Conservation (phyloP, 2,329 filamentous ascomycete genomes). For the Nakataea oryzae region DNA sequence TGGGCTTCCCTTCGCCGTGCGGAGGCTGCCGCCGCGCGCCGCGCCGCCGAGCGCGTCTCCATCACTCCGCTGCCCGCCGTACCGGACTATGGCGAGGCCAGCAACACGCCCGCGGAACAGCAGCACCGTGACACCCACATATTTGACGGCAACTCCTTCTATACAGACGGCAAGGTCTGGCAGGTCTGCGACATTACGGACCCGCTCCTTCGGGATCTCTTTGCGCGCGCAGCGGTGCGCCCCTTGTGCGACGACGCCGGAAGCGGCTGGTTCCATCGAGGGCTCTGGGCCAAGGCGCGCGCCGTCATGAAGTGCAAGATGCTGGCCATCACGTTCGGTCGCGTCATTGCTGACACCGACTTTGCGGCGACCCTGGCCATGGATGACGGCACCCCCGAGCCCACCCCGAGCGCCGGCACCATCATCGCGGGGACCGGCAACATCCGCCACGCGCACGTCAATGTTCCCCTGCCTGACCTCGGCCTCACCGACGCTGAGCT, state of each 20-base stretch:
- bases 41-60: conserved; percentile 14
- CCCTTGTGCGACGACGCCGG: conserved; percentile 45
- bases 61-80: conserved; percentile 15
- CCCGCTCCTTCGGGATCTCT: conserved; percentile 55
- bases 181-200: conserved; percentile 90
- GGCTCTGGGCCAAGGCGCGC: conserved; percentile 73
- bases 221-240: conserved; percentile 52
- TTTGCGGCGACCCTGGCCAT: conserved; percentile 31
- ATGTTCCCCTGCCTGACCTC: conserved; percentile 26
- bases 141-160: conserved; percentile 70
- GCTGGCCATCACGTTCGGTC: conserved; percentile 49
- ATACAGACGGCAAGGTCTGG: conserved; percentile 80
- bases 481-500: conserved; percentile 25
- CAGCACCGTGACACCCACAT: conserved; percentile 46
- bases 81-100: conserved; percentile 1
- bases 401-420: conserved; percentile 9
- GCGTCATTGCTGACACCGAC: conserved; percentile 35
- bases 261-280: conserved; percentile 79
- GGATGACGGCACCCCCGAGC: conserved; percentile 20
- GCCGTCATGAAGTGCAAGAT: conserved; percentile 85
- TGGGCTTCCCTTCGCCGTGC: conserved; percentile 34
- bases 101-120: conserved; percentile 20
- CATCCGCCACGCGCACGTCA: conserved; percentile 13
- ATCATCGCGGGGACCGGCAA: neutral
- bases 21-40: conserved; percentile 12